Conservation (phyloP, 495 filamentous ascomycete species). For the Talaromyces wortmannii region DNA sequence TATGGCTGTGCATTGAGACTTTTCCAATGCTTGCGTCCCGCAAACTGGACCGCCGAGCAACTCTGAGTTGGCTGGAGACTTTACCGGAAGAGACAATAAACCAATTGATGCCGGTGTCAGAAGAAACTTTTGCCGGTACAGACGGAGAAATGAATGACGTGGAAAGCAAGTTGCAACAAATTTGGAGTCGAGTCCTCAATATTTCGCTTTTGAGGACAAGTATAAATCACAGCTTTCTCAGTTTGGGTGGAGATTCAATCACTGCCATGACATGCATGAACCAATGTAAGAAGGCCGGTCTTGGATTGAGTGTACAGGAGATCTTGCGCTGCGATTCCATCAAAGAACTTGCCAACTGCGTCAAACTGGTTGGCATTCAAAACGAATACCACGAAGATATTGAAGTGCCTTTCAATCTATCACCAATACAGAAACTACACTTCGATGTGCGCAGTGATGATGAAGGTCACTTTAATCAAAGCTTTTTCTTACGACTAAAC, state of each 20-base stretch:
- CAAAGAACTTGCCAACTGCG: slow-evolving; percentile 28
- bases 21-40: slow-evolving; percentile 45
- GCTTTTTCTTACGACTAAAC: slow-evolving; percentile 54
- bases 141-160: not conserved
- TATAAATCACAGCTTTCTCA: slow-evolving; percentile 53
- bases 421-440: slow-evolving; percentile 67
- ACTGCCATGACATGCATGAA: slow-evolving; percentile 60
- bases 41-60: slow-evolving; percentile 44
- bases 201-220: slow-evolving; percentile 37
- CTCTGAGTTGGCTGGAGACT: slow-evolving; percentile 22
- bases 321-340: slow-evolving; percentile 41
- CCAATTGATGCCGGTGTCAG: slow-evolving; percentile 2
- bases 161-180: slow-evolving; percentile 28
- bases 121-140: not conserved
- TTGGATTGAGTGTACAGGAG: slow-evolving; percentile 49
- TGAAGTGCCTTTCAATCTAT: slow-evolving; percentile 52
- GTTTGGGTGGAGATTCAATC: slow-evolving; percentile 63
- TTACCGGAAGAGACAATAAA: slow-evolving; percentile 22
- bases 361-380: slow-evolving; percentile 19
- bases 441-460: slow-evolving; percentile 49
- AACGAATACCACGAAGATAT: slow-evolving; percentile 30
- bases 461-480: slow-evolving; percentile 68
- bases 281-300: slow-evolving; percentile 38
- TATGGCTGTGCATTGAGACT: slow-evolving; percentile 41
- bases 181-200: slow-evolving; percentile 50